Base-by-base conservation (phyloP, 2,329 filamentous ascomycete genomes). In the Pestalotiopsis sp. region DNA sequence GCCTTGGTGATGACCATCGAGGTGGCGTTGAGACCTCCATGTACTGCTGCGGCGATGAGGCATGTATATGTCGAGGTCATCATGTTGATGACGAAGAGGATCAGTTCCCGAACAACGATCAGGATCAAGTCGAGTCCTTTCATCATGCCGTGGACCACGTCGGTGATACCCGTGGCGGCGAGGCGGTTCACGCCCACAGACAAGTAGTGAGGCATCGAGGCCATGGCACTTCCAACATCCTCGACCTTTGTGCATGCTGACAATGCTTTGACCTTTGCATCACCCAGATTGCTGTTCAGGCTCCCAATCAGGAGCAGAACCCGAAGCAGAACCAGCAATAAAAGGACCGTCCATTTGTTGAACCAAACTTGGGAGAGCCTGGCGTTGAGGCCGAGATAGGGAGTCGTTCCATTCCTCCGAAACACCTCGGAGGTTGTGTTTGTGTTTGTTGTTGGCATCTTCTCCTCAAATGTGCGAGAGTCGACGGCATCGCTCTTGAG, bases 201-300 rank as follows among this genome's bases (percentile, higher is more conserved):
- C 78, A 98, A 91, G 82, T 97, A 98, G 81, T 98, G 92, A 68
- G 96, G 96, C 94, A 98, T 97, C 49, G 96, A 98, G 52, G 95
- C 96, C 93, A 99, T 95, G 70, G 94, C 88, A 78, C 94, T 98
- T 71, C 95, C 96, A 74, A 97, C 89, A 73, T 93, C 93, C 83
- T 99, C 95, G 62, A 98, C 95, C 79, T 93, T 92, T 68, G 91
- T 94, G 80, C 96, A 99, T 72, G 95, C 94, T 65, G 93, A 92
- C 66, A 97, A 87, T 27, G 96, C 95, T 84, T 97, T 91, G 67
- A 84, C 81, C 79, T 94, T 92, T 62, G 96, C 95, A 68, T 90
- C 90, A 66, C 81, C 88, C 72, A 98, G 88, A 77, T 95, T 90
- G 73, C 89, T 85, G 77, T 94, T 86, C 71, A 98, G 87, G 74